Percentiles rank a stretch among this genome's conserved stretches.
phyloP scores from a whole-genome alignment of 345 rosid species.

The Dipteronia sinensis region DNA sequence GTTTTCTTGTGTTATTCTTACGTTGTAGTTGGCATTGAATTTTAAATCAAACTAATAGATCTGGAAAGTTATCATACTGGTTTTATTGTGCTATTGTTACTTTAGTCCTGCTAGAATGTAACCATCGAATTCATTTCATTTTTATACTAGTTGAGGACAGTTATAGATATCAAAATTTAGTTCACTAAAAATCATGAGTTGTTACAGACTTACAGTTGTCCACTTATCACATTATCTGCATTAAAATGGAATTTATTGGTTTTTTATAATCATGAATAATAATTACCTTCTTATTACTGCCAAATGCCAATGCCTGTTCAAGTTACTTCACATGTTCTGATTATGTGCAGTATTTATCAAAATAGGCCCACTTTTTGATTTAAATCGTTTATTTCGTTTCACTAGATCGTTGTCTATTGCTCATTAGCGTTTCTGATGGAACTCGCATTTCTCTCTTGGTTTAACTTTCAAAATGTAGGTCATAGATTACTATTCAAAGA shows the following conservation, averaged over 20 bases:
- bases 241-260: not conserved
- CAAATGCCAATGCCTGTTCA: not conserved
- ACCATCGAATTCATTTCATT: not conserved
- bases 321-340: not conserved
- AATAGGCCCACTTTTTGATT: not conserved
- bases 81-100: no score
- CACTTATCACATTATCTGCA: not conserved
- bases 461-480: slow-evolving; percentile 50
- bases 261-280: not conserved
- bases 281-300: not conserved
- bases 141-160: not conserved
- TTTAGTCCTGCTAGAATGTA: not conserved
- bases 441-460: not conserved
- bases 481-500: slow-evolving; percentile 73
- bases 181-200: not conserved
- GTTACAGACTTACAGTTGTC: not conserved
- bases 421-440: not conserved
- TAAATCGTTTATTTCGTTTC: not conserved
- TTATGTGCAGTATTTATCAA: not conserved
- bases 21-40: not conserved
- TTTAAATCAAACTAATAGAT: not conserved
- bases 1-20: not conserved
- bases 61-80: not conserved
- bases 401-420: not conserved
- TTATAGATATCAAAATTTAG: not conserved